A percentile compares a stretch with the other conserved stretches of the same genome.
phyloP scores from a whole-genome alignment of 208 protist species.

The Acanthamoeba triangularis region DNA sequence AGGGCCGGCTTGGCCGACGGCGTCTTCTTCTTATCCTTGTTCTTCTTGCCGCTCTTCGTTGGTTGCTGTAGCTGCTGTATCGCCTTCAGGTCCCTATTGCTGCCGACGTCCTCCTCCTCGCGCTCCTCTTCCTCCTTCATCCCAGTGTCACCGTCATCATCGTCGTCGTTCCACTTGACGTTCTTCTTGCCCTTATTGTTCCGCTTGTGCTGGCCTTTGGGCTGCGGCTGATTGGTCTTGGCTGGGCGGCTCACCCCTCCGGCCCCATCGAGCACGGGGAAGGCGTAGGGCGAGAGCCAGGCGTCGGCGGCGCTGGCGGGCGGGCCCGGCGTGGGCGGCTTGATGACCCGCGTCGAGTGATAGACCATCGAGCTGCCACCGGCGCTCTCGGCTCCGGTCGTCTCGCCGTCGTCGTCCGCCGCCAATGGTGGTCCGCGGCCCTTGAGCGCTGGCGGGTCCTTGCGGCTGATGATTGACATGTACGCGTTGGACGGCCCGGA shows the following conservation, averaged over 20 bases:
- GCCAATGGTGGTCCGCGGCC: too few species aligned
- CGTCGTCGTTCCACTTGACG: neutral
- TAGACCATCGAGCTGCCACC: neutral
- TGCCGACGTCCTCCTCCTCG: neutral
- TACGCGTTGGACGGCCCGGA: neutral
- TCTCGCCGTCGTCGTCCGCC: neutral
- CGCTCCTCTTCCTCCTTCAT: neutral
- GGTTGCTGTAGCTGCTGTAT: neutral
- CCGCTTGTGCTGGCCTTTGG: neutral
- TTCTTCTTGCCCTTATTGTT: neutral
- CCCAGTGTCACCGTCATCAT: neutral
- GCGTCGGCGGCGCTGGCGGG: neutral
- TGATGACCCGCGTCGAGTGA: neutral
- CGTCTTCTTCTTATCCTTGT: neutral
- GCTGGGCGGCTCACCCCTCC: neutral
- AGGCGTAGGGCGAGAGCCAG: conserved; percentile 33
- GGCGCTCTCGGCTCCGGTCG: neutral
- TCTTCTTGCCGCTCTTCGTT: neutral
- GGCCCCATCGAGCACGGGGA: neutral
- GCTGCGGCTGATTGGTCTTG: neutral
- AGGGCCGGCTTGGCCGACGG: neutral
- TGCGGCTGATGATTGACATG: neutral
- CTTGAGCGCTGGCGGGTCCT: too few species aligned
- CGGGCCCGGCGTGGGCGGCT: neutral
- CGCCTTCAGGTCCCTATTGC: neutral